Base-by-base conservation (phyloP, 2,329 filamentous ascomycete genomes). In the Massarina eburnea region DNA sequence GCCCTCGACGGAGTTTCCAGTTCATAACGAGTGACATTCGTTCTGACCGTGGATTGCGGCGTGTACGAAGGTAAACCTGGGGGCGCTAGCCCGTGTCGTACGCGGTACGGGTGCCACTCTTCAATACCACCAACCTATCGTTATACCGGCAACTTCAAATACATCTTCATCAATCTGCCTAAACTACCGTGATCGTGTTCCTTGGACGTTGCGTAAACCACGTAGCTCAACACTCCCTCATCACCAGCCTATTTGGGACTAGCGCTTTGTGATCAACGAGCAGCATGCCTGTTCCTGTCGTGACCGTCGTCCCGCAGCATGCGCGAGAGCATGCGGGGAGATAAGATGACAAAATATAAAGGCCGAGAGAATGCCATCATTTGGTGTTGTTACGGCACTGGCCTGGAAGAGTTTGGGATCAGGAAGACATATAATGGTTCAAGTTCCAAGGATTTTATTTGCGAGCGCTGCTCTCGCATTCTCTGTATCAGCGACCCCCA, bases 251-350 rank as follows among this genome's bases (percentile, higher is more conserved):
- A 44, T 19, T 24, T 8, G n/a, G n/a, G 46, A 15, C 22, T 48
- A 48, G 46, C 32, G 41, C 37, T 17, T 9, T 39, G 35, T 20
- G 40, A 43, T 43, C 36, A 27, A 17, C 40, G 30, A 18, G 27
- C 29, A 19, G 30, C 12, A 48, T 48, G 30, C 46, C 46, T 48
- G 46, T 48, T 48, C 46, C 46, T 48, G 37, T 30, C 44, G 46
- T 48, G 44, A 41, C 46, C 44, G 37, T 30, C 20, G 24, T 36
- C 40, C 40, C 21, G 22, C 12, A 34, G 37, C 30, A 40, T 26
- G 24, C 7, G 12, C 24, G 24, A 26, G 24, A 26, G 7, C 32
- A 40, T 43, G 30, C 35, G 36, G 32, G 32, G 36, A 36, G 46
- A 41, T 46, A 38, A 34, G 38, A 33, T 38, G 37, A 22, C 18